Conservation (phyloP, 768 basidiomycete genomes). For the Melanogaster broomeanus region DNA sequence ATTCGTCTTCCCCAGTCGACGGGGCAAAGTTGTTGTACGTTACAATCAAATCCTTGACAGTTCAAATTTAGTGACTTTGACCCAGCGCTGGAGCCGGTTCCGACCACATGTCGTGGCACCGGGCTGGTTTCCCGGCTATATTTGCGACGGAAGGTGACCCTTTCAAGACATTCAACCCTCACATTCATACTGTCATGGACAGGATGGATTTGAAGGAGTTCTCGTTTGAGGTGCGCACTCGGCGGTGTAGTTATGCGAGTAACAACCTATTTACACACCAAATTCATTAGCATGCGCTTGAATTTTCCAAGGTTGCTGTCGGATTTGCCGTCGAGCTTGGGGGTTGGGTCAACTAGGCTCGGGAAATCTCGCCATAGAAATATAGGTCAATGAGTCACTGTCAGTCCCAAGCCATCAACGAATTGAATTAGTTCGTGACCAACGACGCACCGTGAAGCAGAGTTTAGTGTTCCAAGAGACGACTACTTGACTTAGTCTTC, state of each 20-base stretch:
- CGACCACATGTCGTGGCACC: slow-evolving; percentile 50
- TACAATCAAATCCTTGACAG: not conserved
- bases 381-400: no score
- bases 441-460: no score
- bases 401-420: no score
- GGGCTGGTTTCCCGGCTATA: slow-evolving; percentile 40
- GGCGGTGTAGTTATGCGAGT: not conserved
- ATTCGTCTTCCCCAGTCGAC: slow-evolving; percentile 9
- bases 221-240: slow-evolving; percentile 37
- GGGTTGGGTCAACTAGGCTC: slow-evolving; percentile 17
- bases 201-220: no score
- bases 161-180: slow-evolving; percentile 42
- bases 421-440: no score
- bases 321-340: no score
- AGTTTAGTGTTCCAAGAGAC: no score
- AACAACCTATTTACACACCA: slow-evolving; percentile 20
- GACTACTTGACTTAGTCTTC: no score
- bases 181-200: slow-evolving; percentile 40
- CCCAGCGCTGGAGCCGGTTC: slow-evolving; percentile 43
- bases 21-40: slow-evolving; percentile 35
- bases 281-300: slow-evolving; percentile 49
- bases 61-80: not conserved
- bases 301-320: slow-evolving; percentile 61
- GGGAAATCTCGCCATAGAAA: no score
- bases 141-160: slow-evolving; percentile 48